Base-by-base conservation (phyloP, 2,329 filamentous ascomycete species). In the Tolypocladium tropicale region DNA sequence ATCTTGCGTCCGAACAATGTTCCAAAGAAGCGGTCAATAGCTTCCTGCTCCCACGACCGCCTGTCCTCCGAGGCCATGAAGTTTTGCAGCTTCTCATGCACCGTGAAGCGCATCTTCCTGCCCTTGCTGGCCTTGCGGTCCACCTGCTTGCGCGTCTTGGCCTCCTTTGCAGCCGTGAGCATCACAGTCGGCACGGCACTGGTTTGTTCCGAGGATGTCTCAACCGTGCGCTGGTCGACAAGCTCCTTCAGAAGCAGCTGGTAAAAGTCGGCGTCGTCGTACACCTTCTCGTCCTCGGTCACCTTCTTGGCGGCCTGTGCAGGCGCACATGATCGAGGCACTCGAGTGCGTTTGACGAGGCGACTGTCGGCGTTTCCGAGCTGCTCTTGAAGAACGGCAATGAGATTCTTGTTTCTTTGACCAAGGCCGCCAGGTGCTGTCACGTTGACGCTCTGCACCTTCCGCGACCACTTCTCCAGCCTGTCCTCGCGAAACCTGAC, bases 51-150 rank as follows among this genome's bases (percentile, higher is more conserved):
- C 94, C 94, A 99, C 18, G 71, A 73, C 4, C 87, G 80, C 54
- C 89, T 78, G 68, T 95, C 89, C 69, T 96, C 90, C 0, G 91
- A 86, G 12, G 92, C 92, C 91, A 96, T 96, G 68, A 97, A 97
- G 71, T 96, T 96, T 74, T 96, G 90, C 66, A 99, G 72, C 76
- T 97, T 97, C 76, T 97, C 93, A 68, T 97, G 92, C 50, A 96
- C 90, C 18, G 89, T 94, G 72, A 93, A 99, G 41, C 90, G 81
- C 80, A 99, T 82, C 76, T 96, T 96, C 53, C 94, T 79, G 6
- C 94, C 94, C 73, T 97, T 97, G 69, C 90, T 95, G 0, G 94
- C 94, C 69, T 92, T 94, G 23, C 92, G 92, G 70, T 99, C 94
- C 5, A 97, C 89, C 33, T 86, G 82, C 67, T 89, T 88, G 72